Evolutionary conservation across 257 asterid species (phyloP).

Genomic region (Buddleja alternifolia): DNA sequence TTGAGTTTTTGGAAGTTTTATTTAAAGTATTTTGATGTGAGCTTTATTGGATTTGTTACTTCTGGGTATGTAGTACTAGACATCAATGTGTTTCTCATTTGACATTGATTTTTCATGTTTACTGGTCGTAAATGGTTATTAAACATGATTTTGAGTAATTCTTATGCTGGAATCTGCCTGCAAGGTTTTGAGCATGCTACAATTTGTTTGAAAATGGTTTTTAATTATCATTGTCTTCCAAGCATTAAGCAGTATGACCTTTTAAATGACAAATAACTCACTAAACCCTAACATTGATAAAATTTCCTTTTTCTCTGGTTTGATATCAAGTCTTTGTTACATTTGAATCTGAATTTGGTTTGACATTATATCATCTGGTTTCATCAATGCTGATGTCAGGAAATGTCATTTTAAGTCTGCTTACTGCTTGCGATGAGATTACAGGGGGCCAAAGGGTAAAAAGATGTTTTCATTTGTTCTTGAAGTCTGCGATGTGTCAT

Average conservation of each 20-base stretch:
- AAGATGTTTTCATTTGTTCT: too few species aligned
- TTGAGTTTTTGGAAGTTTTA: constrained; percentile 1
- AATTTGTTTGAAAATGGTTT: neutral
- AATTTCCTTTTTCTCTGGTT: too few species aligned
- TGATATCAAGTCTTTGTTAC: too few species aligned
- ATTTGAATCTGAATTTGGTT: too few species aligned
- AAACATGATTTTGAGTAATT: neutral
- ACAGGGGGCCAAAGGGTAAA: too few species aligned
- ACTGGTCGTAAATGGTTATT: neutral
- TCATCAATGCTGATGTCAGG: too few species aligned
- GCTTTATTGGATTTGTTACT: neutral
- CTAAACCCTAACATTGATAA: too few species aligned
- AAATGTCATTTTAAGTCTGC: too few species aligned
- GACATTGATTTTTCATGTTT: constrained; percentile 15
- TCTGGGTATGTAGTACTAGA: constrained; percentile 11
- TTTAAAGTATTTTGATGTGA: neutral
- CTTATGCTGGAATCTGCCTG: neutral
- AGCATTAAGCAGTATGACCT: neutral
- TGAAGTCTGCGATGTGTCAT: too few species aligned
- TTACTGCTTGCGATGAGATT: too few species aligned
- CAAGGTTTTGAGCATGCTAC: neutral
- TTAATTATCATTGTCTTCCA: neutral
- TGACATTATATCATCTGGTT: too few species aligned
- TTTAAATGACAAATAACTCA: too few species aligned
- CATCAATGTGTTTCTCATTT: constrained; percentile 4